Evolutionary conservation across 345 rosid genomes (phyloP), one percentile per base, ranked within the genome.

Genomic region (Hibiscus trionum): DNA sequence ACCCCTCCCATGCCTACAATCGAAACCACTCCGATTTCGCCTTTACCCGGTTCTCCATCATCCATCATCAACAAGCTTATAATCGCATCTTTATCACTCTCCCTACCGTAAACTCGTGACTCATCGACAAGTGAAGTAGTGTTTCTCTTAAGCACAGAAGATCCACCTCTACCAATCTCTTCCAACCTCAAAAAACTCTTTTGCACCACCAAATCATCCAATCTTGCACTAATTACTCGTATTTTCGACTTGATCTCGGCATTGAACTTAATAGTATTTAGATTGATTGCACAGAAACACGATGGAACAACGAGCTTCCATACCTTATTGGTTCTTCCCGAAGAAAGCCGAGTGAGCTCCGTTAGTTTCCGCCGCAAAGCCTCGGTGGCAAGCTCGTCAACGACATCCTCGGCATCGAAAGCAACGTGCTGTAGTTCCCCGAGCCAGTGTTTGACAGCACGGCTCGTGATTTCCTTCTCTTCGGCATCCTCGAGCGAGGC

Each of bases 1-100:
- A 79, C 44, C 10, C 85, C 87, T 2, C 58, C 69, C 63, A 71
- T 72, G 0, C 84, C 80, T 1, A 82, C 66, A 21, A 84, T 82
- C 10, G 82, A 37, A 56, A 84, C 68, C 3, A 82, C 79, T 37
- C 21, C 66, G 7, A 73, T 21, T 33, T 55, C 63, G 26, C 69
- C 69, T 42, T 7, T 12, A 65, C 31, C 55, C 62, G n/a, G 6
- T n/a, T 3, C 58, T 17, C 69, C 29, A 49, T 31, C 17, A 24
- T 52, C 71, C 61, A 74, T 26, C 71, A 79, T 44, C 47, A 44
- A 35, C 19, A 61, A 2, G 11, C 56, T 27, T 29, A 81, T 17
- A 66, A 77, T 63, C 1, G 47, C 64, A 47, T 69, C 74, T 66
- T 31, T 66, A 61, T 74, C 82, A 4, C 16, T 2, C 10, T 65